Conservation (phyloP, 1,284 basidiomycete genomes). For the Pseudozyma thailandica region DNA sequence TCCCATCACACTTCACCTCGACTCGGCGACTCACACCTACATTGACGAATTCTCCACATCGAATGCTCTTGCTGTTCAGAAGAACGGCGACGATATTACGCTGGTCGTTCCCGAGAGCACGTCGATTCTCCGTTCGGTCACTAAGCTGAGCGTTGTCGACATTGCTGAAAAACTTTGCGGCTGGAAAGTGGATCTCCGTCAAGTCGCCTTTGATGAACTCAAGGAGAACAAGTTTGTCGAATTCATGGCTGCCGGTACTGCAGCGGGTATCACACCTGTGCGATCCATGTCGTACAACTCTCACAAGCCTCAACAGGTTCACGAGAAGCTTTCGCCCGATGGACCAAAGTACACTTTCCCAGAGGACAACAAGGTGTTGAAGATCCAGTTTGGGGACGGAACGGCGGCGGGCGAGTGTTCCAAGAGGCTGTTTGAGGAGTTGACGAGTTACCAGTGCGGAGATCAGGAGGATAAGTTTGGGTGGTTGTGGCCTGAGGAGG, state of each 20-base stretch:
- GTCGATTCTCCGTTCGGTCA: constrained; percentile 53
- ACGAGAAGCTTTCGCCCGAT: constrained; percentile 36
- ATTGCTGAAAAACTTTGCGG: constrained; percentile 65
- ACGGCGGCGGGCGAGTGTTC: constrained; percentile 62
- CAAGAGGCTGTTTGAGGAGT: constrained; percentile 43
- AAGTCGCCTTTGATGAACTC: constrained; percentile 62
- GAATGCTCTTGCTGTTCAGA: constrained; percentile 65
- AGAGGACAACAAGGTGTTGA: constrained; percentile 50
- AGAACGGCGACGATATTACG: constrained; percentile 31
- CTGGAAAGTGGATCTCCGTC: constrained; percentile 66
- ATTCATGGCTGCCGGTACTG: constrained; percentile 65
- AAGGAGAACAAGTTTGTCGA: constrained; percentile 54
- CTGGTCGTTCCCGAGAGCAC: constrained; percentile 54
- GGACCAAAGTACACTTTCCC: constrained; percentile 51
- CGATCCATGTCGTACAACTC: constrained; percentile 67
- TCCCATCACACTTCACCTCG: constrained; percentile 67
- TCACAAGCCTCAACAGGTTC: constrained; percentile 40
- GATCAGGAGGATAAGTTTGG: constrained; percentile 59
- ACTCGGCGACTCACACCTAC: constrained; percentile 60
- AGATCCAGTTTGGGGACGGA: constrained; percentile 67
- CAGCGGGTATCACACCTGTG: constrained; percentile 67
- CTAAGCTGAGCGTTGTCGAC: constrained; percentile 55
- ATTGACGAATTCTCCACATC: constrained; percentile 68
- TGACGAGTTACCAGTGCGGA: constrained; percentile 57
- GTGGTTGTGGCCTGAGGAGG: constrained; percentile 67